These are phyloP conservation scores for Deinandra increscens DNA, from an alignment of 129 eudicot genomes.

Conservation along the genomic window DNA sequence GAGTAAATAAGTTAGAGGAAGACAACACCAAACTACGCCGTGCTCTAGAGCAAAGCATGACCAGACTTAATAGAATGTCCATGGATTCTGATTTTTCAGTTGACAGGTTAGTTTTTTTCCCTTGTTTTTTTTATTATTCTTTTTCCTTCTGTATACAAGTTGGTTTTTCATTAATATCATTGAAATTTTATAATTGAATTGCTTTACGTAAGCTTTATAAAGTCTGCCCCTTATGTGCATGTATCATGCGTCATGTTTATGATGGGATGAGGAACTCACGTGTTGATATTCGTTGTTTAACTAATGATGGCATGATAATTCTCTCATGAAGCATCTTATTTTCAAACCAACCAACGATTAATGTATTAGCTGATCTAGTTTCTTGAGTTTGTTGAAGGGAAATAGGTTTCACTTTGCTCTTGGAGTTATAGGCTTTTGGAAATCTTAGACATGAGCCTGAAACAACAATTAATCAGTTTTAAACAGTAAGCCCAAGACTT, in stretches of 20 bases:
- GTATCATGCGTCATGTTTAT: not conserved
- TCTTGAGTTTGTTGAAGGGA: conserved; percentile 3
- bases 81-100: conserved; percentile 92
- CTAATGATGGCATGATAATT: conserved; percentile 8
- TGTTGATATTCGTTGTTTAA: not conserved
- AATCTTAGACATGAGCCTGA: conserved; percentile 1
- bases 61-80: conserved; percentile 96
- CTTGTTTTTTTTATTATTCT: not conserved
- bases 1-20: conserved; percentile 86
- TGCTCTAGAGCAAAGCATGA: conserved; percentile 98
- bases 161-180: not conserved
- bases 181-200: not conserved
- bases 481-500: not conserved
- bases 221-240: not conserved
- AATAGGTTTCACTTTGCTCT: conserved; percentile 6
- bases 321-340: not conserved
- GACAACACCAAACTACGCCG: conserved; percentile 91
- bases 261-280: not conserved
- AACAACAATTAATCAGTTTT: conserved; percentile 6
- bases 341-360: not conserved
- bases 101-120: conserved; percentile 61
- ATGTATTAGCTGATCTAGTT: not conserved
- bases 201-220: not conserved
- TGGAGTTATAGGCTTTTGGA: conserved; percentile 1
- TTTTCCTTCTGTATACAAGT: not conserved